Percentiles rank a stretch among this genome's conserved stretches.
These are phyloP conservation scores for Phytophthora sansomeana DNA, from an alignment of 352 stramenopile species.

Conservation along the genomic window DNA sequence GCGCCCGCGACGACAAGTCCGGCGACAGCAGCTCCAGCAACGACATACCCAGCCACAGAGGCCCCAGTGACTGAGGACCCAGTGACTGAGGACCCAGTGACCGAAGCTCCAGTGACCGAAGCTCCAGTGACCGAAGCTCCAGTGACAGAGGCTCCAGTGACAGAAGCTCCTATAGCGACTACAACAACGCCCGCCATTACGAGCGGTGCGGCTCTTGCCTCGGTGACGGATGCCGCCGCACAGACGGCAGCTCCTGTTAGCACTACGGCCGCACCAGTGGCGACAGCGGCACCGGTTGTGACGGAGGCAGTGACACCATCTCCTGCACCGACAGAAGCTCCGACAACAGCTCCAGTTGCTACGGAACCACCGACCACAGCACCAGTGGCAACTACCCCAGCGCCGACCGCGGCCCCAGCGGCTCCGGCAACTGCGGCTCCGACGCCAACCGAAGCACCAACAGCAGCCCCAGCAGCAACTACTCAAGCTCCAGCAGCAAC, in stretches of 20 bases:
- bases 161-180: constrained; percentile 9
- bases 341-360: constrained; percentile 1
- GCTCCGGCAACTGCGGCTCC: background rate
- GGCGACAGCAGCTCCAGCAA: constrained; percentile 3
- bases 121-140: constrained; percentile 2
- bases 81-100: too few relatives aligned
- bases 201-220: background rate
- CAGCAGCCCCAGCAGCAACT: background rate
- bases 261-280: constrained; percentile 10
- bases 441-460: background rate
- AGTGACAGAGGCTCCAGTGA: background rate
- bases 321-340: background rate
- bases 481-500: constrained; percentile 13
- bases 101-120: background rate
- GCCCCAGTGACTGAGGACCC: too few relatives aligned
- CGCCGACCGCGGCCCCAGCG: background rate
- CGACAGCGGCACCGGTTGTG: background rate
- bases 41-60: constrained; percentile 1
- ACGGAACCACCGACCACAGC: constrained; percentile 7
- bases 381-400: background rate
- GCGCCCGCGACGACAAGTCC: background rate
- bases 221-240: background rate
- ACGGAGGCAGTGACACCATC: constrained; percentile 4
- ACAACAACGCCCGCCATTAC: constrained; percentile 3
- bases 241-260: constrained; percentile 2